Evolutionary conservation across 495 filamentous ascomycete species (phyloP).

Genomic region (Tetracladium marchalianum): DNA sequence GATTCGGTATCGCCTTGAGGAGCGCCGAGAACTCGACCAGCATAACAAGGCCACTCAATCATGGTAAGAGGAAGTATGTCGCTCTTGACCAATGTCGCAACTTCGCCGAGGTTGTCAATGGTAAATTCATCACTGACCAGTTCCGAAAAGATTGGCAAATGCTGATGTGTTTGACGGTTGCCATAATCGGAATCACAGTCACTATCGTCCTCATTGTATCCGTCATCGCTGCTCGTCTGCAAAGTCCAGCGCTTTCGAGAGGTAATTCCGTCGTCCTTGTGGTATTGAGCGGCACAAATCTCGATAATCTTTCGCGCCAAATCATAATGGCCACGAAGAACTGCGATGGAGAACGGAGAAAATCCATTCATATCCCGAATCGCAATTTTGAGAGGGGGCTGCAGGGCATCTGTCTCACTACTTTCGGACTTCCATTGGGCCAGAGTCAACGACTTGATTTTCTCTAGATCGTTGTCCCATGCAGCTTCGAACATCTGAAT

Average conservation of each 20-base stretch:
- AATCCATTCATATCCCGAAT: slow-evolving; percentile 34
- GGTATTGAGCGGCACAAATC: slow-evolving; percentile 57
- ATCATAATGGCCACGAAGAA: slow-evolving; percentile 49
- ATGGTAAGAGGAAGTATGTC: slow-evolving; percentile 36
- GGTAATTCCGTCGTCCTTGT: slow-evolving; percentile 28
- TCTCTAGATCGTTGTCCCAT: slow-evolving; percentile 54
- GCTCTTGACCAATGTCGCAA: slow-evolving; percentile 52
- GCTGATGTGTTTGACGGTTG: slow-evolving; percentile 29
- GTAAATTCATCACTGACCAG: slow-evolving; percentile 53
- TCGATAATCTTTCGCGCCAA: slow-evolving; percentile 53
- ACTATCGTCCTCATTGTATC: slow-evolving; percentile 26
- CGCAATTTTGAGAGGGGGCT: slow-evolving; percentile 51
- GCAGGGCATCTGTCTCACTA: slow-evolving; percentile 35
- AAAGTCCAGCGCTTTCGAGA: slow-evolving; percentile 39
- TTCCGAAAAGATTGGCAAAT: slow-evolving; percentile 16
- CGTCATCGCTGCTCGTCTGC: slow-evolving; percentile 20
- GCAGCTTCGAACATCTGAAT: slow-evolving; percentile 55
- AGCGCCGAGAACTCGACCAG: slow-evolving; percentile 1
- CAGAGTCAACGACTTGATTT: slow-evolving; percentile 40
- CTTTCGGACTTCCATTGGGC: slow-evolving; percentile 26
- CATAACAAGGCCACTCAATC: slow-evolving; percentile 23
- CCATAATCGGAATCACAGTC: slow-evolving; percentile 52
- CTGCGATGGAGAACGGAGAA: slow-evolving; percentile 53
- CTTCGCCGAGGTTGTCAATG: slow-evolving; percentile 58
- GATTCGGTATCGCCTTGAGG: neutral